Evolutionary conservation across 2,329 filamentous ascomycete genomes (phyloP).

Genomic region (Pseudogymnoascus sp.): DNA sequence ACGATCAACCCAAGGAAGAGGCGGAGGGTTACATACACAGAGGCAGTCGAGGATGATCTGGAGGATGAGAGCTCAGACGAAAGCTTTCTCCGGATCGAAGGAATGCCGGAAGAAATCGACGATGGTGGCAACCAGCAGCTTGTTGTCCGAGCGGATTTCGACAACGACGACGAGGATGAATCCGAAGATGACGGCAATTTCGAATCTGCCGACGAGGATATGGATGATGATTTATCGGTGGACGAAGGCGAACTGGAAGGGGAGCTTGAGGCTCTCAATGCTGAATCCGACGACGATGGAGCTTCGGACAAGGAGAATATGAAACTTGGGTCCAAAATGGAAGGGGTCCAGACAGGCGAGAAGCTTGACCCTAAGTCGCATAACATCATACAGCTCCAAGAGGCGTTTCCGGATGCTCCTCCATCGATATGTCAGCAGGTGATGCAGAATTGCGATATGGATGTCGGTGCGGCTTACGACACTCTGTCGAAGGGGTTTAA

Average conservation of each 20-base stretch:
- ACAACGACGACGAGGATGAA: conserved; percentile 29
- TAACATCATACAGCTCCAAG: conserved; percentile 24
- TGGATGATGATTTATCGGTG: conserved; percentile 17
- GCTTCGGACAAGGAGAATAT: conserved; percentile 10
- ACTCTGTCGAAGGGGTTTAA: conserved; percentile 24
- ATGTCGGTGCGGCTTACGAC: conserved; percentile 25
- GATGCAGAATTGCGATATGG: conserved; percentile 21
- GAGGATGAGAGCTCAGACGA: conserved; percentile 25
- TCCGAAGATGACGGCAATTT: conserved; percentile 24
- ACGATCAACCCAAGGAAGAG: conserved; percentile 68
- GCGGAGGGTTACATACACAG: conserved; percentile 41
- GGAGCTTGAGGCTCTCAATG: conserved; percentile 9
- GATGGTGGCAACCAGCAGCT: conserved; percentile 20
- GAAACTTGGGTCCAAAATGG: background rate
- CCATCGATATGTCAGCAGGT: conserved; percentile 25
- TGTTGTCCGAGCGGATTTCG: conserved; percentile 26
- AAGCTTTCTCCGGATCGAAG: conserved; percentile 27
- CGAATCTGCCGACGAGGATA: conserved; percentile 23
- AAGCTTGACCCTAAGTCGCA: background rate
- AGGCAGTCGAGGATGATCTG: conserved; percentile 31
- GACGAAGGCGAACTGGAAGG: conserved; percentile 22
- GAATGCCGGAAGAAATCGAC: conserved; percentile 24
- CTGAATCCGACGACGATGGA: conserved; percentile 13
- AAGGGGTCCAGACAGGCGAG: background rate
- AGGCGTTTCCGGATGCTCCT: conserved; percentile 25